Percentiles rank a stretch among this genome's conserved stretches.
Conservation (phyloP, 495 filamentous ascomycete species). For the Aspergillus sparsus region DNA sequence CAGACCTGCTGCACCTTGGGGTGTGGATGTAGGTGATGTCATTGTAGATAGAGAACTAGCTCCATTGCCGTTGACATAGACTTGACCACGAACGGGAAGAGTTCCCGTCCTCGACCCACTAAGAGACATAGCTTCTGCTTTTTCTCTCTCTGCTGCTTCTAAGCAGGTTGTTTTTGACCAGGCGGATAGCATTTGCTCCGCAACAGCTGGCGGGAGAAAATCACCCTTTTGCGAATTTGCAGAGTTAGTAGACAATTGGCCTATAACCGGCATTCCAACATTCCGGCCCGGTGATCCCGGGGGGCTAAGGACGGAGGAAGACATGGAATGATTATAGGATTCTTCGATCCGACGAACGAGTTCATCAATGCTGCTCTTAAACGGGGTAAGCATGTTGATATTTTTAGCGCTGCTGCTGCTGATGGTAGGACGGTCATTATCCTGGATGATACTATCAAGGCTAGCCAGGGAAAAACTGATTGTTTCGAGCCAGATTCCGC, state of each 20-base stretch:
- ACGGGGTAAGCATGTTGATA: slow-evolving; percentile 34
- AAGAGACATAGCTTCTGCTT: slow-evolving; percentile 65
- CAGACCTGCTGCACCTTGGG: slow-evolving; percentile 32
- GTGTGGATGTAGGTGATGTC: slow-evolving; percentile 27
- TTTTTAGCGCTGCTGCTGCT: slow-evolving; percentile 13
- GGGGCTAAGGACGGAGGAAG: slow-evolving; percentile 67
- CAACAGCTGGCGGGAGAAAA: slow-evolving; percentile 48
- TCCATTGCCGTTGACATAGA: slow-evolving; percentile 56
- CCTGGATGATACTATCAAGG: slow-evolving; percentile 47
- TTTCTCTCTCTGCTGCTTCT: slow-evolving; percentile 64
- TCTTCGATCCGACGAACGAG: slow-evolving; percentile 73
- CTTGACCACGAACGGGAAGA: slow-evolving; percentile 55
- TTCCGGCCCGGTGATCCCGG: slow-evolving; percentile 68
- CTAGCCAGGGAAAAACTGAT: slow-evolving; percentile 55
- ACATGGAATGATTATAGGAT: slow-evolving; percentile 59
- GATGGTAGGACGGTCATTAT: slow-evolving; percentile 24
- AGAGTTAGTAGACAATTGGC: slow-evolving; percentile 26
- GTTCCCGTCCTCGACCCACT: slow-evolving; percentile 70
- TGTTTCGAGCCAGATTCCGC: slow-evolving; percentile 74
- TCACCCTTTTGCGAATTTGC: slow-evolving; percentile 38
- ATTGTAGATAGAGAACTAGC: slow-evolving; percentile 34
- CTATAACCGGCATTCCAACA: slow-evolving; percentile 61
- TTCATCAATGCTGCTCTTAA: slow-evolving; percentile 43
- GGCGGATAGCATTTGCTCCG: slow-evolving; percentile 70
- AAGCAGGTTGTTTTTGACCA: slow-evolving; percentile 78